Evolutionary conservation across 345 rosid genomes (phyloP).

Genomic region (Boechera stricta): DNA sequence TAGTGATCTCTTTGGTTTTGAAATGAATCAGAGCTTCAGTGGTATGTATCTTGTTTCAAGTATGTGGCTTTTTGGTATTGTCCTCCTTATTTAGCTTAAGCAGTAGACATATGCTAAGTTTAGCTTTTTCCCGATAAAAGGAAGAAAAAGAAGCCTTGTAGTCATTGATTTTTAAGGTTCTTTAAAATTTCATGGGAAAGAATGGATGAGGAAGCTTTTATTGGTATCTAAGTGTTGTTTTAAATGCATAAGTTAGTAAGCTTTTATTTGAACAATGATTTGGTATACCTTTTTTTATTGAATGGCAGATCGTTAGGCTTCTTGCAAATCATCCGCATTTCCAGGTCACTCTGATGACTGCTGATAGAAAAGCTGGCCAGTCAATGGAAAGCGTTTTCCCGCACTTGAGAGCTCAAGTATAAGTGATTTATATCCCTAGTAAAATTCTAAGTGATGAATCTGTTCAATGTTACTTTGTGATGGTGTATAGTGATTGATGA

Average conservation of each 20-base stretch:
- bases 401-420: conserved; percentile 75
- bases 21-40: conserved; percentile 14
- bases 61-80: neutral
- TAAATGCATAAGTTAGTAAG: too few species aligned
- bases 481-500: neutral
- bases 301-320: conserved; percentile 78
- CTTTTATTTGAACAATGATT: too few species aligned
- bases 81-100: neutral
- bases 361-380: conserved; percentile 99
- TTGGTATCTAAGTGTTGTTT: neutral
- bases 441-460: neutral
- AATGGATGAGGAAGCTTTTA: neutral
- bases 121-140: neutral
- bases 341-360: conserved; percentile 80
- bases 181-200: neutral
- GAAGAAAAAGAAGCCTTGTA: too few species aligned
- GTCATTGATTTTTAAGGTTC: neutral
- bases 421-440: neutral
- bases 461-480: neutral
- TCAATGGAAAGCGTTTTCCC: conserved; percentile 87
- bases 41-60: conserved; percentile 3
- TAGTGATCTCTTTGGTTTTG: conserved; percentile 5
- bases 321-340: conserved; percentile 82
- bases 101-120: neutral
- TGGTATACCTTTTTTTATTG: neutral